phyloP scores from a whole-genome alignment of 2,329 filamentous ascomycete genomes.

The Rasamsonia emersonii region DNA sequence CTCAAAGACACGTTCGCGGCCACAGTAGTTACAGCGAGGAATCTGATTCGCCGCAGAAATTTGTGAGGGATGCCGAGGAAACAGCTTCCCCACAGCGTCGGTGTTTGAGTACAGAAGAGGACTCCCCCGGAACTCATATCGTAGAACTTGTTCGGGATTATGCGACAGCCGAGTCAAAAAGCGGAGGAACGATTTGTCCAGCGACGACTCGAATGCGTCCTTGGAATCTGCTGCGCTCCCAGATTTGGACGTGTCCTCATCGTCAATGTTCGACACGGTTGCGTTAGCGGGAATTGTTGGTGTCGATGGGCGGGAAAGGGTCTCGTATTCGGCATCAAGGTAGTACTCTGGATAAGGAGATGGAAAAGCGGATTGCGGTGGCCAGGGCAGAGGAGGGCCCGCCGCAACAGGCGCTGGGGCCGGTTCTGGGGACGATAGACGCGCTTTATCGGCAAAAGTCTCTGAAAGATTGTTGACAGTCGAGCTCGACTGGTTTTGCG shows the following conservation, averaged over 20 bases:
- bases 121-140: constrained; percentile 66
- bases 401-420: constrained; percentile 25
- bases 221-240: constrained; percentile 42
- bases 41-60: constrained; percentile 40
- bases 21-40: constrained; percentile 70
- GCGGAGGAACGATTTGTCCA: constrained; percentile 69
- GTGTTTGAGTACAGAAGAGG: constrained; percentile 73
- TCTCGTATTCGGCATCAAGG: constrained; percentile 88
- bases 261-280: constrained; percentile 32
- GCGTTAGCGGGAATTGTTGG: constrained; percentile 42
- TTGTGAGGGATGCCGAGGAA: constrained; percentile 29
- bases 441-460: constrained; percentile 65
- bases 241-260: constrained; percentile 23
- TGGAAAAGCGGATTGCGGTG: constrained; percentile 55
- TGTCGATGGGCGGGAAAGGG: constrained; percentile 52
- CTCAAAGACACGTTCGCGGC: constrained; percentile 71
- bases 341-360: constrained; percentile 66
- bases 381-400: constrained; percentile 64
- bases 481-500: constrained; percentile 9
- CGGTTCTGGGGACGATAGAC: constrained; percentile 36
- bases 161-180: constrained; percentile 71
- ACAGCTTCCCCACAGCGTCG: constrained; percentile 62
- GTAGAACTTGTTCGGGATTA: constrained; percentile 73
- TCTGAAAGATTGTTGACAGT: constrained; percentile 58
- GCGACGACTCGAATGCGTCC: constrained; percentile 65